phyloP scores from a whole-genome alignment of 2,329 filamentous ascomycete genomes.

The Colletotrichum paranaense region DNA sequence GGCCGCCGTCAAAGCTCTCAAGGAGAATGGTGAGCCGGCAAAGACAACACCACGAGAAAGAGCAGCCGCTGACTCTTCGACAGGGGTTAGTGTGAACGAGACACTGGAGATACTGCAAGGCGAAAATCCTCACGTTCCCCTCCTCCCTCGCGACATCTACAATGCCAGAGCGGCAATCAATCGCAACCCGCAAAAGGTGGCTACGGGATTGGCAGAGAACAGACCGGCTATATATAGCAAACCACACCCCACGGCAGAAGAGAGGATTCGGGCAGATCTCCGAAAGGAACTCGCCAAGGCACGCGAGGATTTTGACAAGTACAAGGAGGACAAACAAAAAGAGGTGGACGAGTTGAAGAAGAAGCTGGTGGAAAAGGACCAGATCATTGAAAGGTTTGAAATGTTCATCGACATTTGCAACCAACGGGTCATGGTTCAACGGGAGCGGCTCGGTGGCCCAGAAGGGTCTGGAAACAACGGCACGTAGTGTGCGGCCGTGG shows the following conservation, averaged over 20 bases:
- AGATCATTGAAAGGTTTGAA: slow-evolving; percentile 72
- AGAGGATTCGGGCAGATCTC: slow-evolving; percentile 71
- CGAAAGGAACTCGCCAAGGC: slow-evolving; percentile 69
- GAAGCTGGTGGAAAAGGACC: slow-evolving; percentile 72
- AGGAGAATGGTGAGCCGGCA: slow-evolving; percentile 68
- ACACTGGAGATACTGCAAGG: slow-evolving; percentile 74
- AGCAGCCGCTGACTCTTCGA: slow-evolving; percentile 45
- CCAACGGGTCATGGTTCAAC: slow-evolving; percentile 72
- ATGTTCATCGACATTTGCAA: slow-evolving; percentile 79
- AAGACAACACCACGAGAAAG: slow-evolving; percentile 27
- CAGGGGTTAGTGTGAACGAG: slow-evolving; percentile 73
- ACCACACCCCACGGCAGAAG: slow-evolving; percentile 70
- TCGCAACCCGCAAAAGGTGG: slow-evolving; percentile 72
- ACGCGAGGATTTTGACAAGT: slow-evolving; percentile 65
- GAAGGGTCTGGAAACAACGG: slow-evolving; percentile 26
- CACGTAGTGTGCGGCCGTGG: neutral
- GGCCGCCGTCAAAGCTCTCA: slow-evolving; percentile 73
- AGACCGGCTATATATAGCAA: slow-evolving; percentile 75
- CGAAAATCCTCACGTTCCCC: slow-evolving; percentile 71
- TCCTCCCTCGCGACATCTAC: slow-evolving; percentile 74
- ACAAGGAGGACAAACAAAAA: slow-evolving; percentile 66
- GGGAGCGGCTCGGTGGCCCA: slow-evolving; percentile 57
- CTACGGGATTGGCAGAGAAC: slow-evolving; percentile 68
- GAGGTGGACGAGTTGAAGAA: slow-evolving; percentile 69
- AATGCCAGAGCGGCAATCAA: slow-evolving; percentile 76